Evolutionary conservation across 805 yeast genomes (phyloP).

Genomic region (Pichia cabralensis): DNA sequence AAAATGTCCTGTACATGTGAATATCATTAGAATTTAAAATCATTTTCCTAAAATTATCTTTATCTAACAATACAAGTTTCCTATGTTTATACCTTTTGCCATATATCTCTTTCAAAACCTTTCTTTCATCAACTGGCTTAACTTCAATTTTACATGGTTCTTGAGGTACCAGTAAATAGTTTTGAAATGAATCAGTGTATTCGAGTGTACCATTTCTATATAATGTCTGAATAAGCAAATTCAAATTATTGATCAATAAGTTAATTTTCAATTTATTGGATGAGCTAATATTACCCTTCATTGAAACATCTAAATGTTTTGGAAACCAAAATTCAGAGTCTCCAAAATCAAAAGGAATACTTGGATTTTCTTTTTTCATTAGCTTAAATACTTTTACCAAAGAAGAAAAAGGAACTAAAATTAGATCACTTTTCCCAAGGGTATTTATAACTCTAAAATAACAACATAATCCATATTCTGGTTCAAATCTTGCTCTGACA

Average conservation of each 20-base stretch:
- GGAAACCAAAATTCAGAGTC: constrained; percentile 17
- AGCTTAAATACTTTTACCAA: constrained; percentile 25
- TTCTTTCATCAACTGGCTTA: constrained; percentile 1
- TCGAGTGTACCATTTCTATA: constrained; percentile 11
- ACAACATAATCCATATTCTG: constrained; percentile 18
- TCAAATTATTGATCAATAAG: constrained; percentile 37
- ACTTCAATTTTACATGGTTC: neutral
- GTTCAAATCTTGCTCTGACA: constrained; percentile 24
- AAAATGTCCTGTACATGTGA: constrained; percentile 37
- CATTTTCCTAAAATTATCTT: constrained; percentile 1
- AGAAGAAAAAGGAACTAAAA: constrained; percentile 21
- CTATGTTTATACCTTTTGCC: neutral
- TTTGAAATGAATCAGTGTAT: constrained; percentile 3
- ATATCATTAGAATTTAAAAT: constrained; percentile 28
- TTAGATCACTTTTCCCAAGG: constrained; percentile 1
- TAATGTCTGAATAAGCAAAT: constrained; percentile 37
- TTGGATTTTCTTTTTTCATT: constrained; percentile 29
- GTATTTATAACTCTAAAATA: constrained; percentile 15
- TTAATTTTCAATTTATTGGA: constrained; percentile 38
- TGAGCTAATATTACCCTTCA: constrained; percentile 19
- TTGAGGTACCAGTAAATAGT: constrained; percentile 4
- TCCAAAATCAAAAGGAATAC: constrained; percentile 16
- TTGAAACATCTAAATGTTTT: constrained; percentile 12
- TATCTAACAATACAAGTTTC: neutral
- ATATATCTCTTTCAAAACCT: constrained; percentile 1